phyloP scores from a whole-genome alignment of 345 rosid genomes.

The Physaria fendleri region DNA sequence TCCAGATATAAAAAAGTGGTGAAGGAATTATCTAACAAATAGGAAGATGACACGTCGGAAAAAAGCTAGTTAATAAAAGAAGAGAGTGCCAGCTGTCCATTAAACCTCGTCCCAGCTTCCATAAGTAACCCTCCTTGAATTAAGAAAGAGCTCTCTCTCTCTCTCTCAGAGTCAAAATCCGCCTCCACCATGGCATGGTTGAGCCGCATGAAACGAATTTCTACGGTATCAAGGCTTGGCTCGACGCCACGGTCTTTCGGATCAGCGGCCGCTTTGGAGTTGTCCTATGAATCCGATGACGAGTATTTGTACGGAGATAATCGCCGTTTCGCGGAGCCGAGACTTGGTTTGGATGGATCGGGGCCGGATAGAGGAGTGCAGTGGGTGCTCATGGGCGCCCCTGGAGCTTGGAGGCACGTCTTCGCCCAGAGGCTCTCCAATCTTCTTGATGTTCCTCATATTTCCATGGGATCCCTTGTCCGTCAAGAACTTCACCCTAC shows the following conservation, averaged over 20 bases:
- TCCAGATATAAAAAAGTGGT: not conserved
- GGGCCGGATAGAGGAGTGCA: constrained; percentile 71
- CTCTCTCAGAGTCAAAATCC: constrained; percentile 5
- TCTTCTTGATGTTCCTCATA: constrained; percentile 81
- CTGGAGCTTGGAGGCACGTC: constrained; percentile 61
- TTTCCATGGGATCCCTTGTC: constrained; percentile 83
- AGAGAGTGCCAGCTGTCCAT: constrained; percentile 14
- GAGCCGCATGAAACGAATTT: constrained; percentile 37
- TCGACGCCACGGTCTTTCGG: constrained; percentile 38
- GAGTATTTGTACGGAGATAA: constrained; percentile 41
- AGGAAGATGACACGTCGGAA: not conserved
- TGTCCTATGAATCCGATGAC: constrained; percentile 45
- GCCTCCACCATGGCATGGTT: constrained; percentile 57
- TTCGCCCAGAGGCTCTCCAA: constrained; percentile 77
- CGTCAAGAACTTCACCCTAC: constrained; percentile 75
- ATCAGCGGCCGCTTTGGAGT: constrained; percentile 55
- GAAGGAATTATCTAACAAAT: not conserved
- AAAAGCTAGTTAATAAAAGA: not conserved
- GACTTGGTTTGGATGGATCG: constrained; percentile 34
- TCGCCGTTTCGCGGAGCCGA: constrained; percentile 12
- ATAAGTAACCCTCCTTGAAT: not conserved
- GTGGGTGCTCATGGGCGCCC: constrained; percentile 89
- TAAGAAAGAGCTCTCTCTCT: not conserved
- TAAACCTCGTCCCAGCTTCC: constrained; percentile 31
- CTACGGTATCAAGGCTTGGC: constrained; percentile 15